Evolutionary conservation across 2,329 filamentous ascomycete genomes (phyloP).

Genomic region (Fusarium brachygibbosum): DNA sequence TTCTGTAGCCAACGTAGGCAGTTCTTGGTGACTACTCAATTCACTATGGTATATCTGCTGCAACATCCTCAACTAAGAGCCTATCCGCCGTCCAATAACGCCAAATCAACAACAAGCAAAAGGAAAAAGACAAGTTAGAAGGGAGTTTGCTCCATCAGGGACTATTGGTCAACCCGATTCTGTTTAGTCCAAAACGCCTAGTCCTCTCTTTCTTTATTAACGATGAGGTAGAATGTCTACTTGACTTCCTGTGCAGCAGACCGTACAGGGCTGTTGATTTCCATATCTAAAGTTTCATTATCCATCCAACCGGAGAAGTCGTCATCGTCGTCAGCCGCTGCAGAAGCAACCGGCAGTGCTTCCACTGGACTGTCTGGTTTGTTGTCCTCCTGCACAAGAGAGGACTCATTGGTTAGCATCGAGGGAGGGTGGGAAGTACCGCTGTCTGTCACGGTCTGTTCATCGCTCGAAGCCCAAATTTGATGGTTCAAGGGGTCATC

Average conservation of each 20-base stretch:
- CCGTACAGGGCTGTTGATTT: constrained; percentile 37
- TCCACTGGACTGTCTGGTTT: constrained; percentile 18
- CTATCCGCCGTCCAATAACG: constrained; percentile 21
- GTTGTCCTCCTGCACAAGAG: constrained; percentile 24
- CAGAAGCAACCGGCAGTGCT: constrained; percentile 35
- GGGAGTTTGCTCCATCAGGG: constrained; percentile 18
- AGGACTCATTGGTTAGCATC: constrained; percentile 21
- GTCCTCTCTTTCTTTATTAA: constrained; percentile 16
- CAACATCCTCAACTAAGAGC: constrained; percentile 6
- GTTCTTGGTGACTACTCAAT: constrained; percentile 19
- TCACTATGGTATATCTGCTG: constrained; percentile 25
- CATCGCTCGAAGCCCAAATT: constrained; percentile 36
- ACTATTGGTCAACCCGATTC: constrained; percentile 22
- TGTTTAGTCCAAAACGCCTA: constrained; percentile 34
- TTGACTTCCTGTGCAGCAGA: constrained; percentile 43
- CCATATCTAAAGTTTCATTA: constrained; percentile 49
- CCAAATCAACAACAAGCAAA: constrained; percentile 19
- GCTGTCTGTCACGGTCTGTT: constrained; percentile 32
- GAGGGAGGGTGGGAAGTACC: constrained; percentile 33
- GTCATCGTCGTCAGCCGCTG: constrained; percentile 50
- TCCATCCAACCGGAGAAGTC: constrained; percentile 57
- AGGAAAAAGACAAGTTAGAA: constrained; percentile 11
- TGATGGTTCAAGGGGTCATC: constrained; percentile 51
- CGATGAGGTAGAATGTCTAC: constrained; percentile 18
- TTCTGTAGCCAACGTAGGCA: not conserved